Evolutionary conservation across 2,329 filamentous ascomycete species (phyloP).

Genomic region (Sporothrix schenckii): DNA sequence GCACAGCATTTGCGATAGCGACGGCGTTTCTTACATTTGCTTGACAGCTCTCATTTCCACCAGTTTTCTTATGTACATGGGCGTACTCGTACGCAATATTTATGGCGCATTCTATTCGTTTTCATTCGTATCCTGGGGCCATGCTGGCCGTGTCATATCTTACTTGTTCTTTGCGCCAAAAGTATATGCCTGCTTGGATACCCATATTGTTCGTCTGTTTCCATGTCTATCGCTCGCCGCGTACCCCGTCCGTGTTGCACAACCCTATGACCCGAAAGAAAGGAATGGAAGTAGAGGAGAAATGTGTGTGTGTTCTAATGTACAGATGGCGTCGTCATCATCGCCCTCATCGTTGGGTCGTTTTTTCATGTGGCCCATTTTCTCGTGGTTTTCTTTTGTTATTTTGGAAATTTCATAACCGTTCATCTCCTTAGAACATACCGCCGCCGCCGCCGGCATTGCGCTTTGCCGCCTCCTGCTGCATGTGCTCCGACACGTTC

Average conservation of each 20-base stretch:
- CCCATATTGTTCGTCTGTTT: background rate
- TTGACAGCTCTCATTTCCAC: background rate
- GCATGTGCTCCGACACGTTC: conserved; percentile 97
- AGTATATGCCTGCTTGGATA: background rate
- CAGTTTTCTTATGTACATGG: conserved; percentile 6
- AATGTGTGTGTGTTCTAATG: conserved; percentile 21
- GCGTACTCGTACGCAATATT: no score
- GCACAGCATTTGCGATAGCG: conserved; percentile 17
- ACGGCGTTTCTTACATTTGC: conserved; percentile 18
- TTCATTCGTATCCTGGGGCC: conserved; percentile 12
- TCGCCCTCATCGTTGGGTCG: background rate
- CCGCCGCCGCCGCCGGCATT: conserved; percentile 58
- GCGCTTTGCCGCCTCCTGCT: conserved; percentile 75
- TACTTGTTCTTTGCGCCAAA: background rate
- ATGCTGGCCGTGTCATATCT: background rate
- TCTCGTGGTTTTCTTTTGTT: background rate
- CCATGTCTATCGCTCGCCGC: background rate
- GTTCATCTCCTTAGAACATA: conserved; percentile 41
- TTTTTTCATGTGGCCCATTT: background rate
- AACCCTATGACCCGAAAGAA: conserved; percentile 7
- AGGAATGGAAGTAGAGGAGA: conserved; percentile 18
- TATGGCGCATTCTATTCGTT: background rate
- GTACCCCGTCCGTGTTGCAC: background rate
- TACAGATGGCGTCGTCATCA: conserved; percentile 13
- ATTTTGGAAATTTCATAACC: background rate